Base-by-base conservation (phyloP, 2,329 filamentous ascomycete species). In the Curvularia sp. region DNA sequence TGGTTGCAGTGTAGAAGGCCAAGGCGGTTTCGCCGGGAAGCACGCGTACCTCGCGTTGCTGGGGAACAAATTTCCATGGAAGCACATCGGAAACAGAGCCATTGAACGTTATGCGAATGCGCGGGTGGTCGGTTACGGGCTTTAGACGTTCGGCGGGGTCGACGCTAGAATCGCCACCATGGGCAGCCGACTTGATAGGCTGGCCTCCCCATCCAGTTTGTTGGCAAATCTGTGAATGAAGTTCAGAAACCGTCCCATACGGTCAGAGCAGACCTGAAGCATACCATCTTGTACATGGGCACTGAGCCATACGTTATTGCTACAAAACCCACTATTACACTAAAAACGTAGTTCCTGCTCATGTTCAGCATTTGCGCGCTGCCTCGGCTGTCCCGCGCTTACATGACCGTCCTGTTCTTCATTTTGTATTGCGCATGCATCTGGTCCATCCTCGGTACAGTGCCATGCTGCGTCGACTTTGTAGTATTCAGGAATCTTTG, bases 1-100 rank as follows among this genome's bases (percentile, higher is more conserved):
- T 99, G 55, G 93, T 97, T 12, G 95, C 95, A 6, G 92, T 99
- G 80, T 97, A 99, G 78, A 99, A 99, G 3, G 96, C 95, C 65
- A 99, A 83, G 4, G 95, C 95, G 2, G 95, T 99, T 83, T 99
- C 95, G 64, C 96, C 96, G 0, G 95, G 96, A 1, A 98, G 84
- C 1, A 99, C 94, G 56, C 92, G 88, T 52, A 99, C 95, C 82
- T 99, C 95, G 57, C 94, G 91, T 82, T 99, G 95, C 79, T 99
- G 95, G 1, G 95, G 95, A 1, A 88, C 88, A 78, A 99, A 99
- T 77, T 97, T 97, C 95, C 95, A 99, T 0, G 94, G 93, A 28
- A 99, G 85, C 0, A 97, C 88, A 75, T 98, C 95, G 1, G 94
- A 98, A 1, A 97, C 93, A 28, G 92, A 96, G 48, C 93, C 91